phyloP scores from a whole-genome alignment of 345 rosid species.

The Kandelia obovata region DNA sequence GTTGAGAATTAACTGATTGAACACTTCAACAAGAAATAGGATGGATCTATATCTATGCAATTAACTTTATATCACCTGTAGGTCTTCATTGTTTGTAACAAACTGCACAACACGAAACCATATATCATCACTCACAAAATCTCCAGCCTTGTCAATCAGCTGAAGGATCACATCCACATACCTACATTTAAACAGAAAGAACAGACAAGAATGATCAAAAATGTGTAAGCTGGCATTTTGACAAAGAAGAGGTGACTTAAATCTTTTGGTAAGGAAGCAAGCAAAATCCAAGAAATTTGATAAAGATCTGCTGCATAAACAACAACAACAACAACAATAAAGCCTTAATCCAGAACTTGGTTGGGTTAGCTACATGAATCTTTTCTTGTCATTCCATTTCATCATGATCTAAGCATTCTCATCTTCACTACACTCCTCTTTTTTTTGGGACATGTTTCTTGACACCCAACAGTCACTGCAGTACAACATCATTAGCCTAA shows the following conservation, averaged over 20 bases:
- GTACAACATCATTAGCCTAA: no score
- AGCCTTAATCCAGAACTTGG: no score
- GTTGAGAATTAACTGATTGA: constrained; percentile 16
- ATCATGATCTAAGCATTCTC: no score
- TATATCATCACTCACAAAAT: constrained; percentile 98
- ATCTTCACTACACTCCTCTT: no score
- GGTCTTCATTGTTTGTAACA: constrained; percentile 96
- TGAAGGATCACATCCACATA: constrained; percentile 99
- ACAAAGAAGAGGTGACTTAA: not conserved
- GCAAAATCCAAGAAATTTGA: no score
- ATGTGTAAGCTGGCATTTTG: not conserved
- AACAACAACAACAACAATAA: no score
- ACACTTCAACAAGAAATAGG: not conserved
- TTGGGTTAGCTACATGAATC: no score
- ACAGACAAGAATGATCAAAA: constrained; percentile 3
- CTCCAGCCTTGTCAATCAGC: constrained; percentile 99
- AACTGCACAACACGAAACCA: constrained; percentile 99
- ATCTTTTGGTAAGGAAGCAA: no score
- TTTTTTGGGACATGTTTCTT: no score
- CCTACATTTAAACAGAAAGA: constrained; percentile 42
- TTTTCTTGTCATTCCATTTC: no score
- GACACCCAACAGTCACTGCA: no score
- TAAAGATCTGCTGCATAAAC: no score
- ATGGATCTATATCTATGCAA: not conserved
- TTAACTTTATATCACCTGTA: constrained; percentile 60